These are phyloP conservation scores for Hymenoscyphus salicellus DNA, from an alignment of 2,329 filamentous ascomycete species.

Conservation along the genomic window DNA sequence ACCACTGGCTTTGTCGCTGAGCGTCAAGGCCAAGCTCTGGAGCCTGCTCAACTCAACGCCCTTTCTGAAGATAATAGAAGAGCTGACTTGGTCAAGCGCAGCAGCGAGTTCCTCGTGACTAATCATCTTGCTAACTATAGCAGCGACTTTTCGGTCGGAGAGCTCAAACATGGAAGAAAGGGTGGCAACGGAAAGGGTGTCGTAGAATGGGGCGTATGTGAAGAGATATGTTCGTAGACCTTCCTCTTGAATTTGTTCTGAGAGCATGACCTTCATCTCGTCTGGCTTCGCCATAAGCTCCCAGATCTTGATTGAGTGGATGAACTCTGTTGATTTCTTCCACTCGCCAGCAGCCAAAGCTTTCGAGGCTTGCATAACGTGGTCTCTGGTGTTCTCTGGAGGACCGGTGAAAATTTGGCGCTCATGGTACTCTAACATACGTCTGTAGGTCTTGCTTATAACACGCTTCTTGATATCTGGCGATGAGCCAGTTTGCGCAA, in stretches of 20 bases:
- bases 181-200: conserved; percentile 84
- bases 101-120: conserved; percentile 96
- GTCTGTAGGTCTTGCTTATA: conserved; percentile 98
- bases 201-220: conserved; percentile 98
- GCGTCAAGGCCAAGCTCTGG: conserved; percentile 88
- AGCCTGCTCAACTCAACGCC: conserved; percentile 95
- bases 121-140: conserved; percentile 98
- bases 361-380: conserved; percentile 99
- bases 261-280: conserved; percentile 95
- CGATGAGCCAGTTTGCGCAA: conserved; percentile 93
- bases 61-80: conserved; percentile 98
- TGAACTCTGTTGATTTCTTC: conserved; percentile 92
- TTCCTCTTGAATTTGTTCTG: conserved; percentile 97
- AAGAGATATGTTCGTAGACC: conserved; percentile 97
- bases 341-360: conserved; percentile 94
- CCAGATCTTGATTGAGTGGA: conserved; percentile 99
- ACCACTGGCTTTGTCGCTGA: conserved; percentile 92
- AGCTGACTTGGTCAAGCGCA: conserved; percentile 95
- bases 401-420: conserved; percentile 98
- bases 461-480: conserved; percentile 96
- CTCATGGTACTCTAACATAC: conserved; percentile 99
- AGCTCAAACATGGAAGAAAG: conserved; percentile 95
- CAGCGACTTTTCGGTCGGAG: conserved; percentile 82
- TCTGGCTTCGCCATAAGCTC: conserved; percentile 91
- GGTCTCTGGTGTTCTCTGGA: conserved; percentile 97